A percentile compares a stretch with the other conserved stretches of the same genome.
These are phyloP conservation scores for Cantharellus cinnabarinus DNA, from an alignment of 768 basidiomycete genomes.

Conservation along the genomic window DNA sequence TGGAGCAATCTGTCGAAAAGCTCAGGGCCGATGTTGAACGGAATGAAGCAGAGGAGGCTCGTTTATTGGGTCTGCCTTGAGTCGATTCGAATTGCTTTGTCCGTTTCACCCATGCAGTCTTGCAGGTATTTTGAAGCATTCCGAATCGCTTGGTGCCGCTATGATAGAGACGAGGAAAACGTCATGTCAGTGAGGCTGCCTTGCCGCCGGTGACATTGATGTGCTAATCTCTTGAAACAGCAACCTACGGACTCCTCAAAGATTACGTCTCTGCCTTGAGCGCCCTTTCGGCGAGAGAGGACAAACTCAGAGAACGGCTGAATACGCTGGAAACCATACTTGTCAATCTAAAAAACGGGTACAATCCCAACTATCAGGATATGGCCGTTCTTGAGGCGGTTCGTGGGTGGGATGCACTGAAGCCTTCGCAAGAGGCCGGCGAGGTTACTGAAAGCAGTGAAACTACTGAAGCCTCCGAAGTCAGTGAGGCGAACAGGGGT, in stretches of 20 bases:
- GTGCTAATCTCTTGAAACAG: constrained; percentile 22
- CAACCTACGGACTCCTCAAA: constrained; percentile 55
- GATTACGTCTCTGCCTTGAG: constrained; percentile 56
- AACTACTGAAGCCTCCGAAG: constrained; percentile 11
- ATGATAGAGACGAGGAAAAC: constrained; percentile 68
- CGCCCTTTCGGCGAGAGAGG: constrained; percentile 51
- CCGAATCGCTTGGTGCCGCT: constrained; percentile 59
- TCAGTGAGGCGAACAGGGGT: too few relatives aligned
- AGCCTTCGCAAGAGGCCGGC: constrained; percentile 38
- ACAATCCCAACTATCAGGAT: constrained; percentile 98
- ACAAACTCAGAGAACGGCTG: constrained; percentile 54
- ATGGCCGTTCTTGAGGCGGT: constrained; percentile 98
- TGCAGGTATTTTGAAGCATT: constrained; percentile 53
- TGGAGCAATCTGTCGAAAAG: constrained; percentile 42
- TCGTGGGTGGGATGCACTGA: constrained; percentile 71
- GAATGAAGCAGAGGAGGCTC: constrained; percentile 51
- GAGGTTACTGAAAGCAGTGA: constrained; percentile 9
- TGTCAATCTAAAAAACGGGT: constrained; percentile 54
- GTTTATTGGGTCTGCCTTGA: constrained; percentile 35
- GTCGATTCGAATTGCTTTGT: neutral
- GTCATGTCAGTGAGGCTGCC: constrained; percentile 40
- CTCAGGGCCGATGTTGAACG: constrained; percentile 36
- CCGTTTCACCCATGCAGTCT: neutral
- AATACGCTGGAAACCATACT: constrained; percentile 67
- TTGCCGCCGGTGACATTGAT: neutral